Percentiles rank a stretch among this genome's conserved stretches.
Conservation (phyloP, 768 basidiomycete species). For the Serendipita sp. region DNA sequence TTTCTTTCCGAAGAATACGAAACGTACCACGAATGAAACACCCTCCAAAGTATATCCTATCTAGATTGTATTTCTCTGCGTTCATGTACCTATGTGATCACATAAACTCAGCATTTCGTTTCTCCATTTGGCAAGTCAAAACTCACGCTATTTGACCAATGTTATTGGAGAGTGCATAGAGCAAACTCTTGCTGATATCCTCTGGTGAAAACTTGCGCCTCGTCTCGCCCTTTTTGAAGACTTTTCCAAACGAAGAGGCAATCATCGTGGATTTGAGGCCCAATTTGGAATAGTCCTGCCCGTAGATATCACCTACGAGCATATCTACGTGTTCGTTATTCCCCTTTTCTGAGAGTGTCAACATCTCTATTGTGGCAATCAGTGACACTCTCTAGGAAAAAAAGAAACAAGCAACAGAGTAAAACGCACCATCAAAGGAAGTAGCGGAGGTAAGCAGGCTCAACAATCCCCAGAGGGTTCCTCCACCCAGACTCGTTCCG, state of each 20-base stretch:
- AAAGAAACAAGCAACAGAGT: not conserved
- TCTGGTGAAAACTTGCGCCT: constrained; percentile 71
- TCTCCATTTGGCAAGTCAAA: not conserved
- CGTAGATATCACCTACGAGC: constrained; percentile 98
- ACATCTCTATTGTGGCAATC: constrained; percentile 56
- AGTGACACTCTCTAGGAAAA: not conserved
- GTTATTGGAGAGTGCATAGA: constrained; percentile 96
- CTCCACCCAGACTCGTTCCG: constrained; percentile 92
- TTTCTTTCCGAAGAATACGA: not conserved
- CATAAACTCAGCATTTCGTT: not conserved
- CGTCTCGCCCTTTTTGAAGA: constrained; percentile 66
- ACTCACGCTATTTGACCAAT: constrained; percentile 99
- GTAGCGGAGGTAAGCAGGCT: constrained; percentile 89
- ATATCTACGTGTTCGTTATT: constrained; percentile 93
- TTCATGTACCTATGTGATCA: constrained; percentile 80
- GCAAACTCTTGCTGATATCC: constrained; percentile 84
- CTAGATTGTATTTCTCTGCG: constrained; percentile 92
- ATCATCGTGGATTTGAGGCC: constrained; percentile 97
- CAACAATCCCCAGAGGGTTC: constrained; percentile 90
- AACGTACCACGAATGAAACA: constrained; percentile 88
- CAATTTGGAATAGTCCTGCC: constrained; percentile 88
- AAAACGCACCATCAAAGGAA: constrained; percentile 80
- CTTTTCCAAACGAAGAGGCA: constrained; percentile 95
- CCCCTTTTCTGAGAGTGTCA: constrained; percentile 80
- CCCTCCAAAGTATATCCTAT: constrained; percentile 96